Conservation (phyloP, 805 yeast species). For the Candida insectorum region DNA sequence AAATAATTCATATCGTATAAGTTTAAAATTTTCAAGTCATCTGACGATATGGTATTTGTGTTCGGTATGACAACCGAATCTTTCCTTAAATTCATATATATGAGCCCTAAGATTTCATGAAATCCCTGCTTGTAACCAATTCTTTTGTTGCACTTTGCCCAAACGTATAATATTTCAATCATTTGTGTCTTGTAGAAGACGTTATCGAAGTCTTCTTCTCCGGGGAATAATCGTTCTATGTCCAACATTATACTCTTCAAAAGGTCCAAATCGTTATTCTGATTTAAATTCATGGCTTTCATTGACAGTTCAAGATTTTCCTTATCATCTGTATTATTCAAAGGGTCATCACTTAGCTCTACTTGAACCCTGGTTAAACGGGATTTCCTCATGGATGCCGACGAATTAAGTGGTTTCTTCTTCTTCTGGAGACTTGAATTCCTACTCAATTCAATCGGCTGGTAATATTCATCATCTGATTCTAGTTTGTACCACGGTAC, state of each 20-base stretch:
- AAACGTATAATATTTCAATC: constrained; percentile 43
- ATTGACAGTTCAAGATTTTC: neutral
- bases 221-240: constrained; percentile 52
- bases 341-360: constrained; percentile 9
- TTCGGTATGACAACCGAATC: constrained; percentile 32
- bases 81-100: constrained; percentile 36
- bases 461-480: constrained; percentile 26
- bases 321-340: constrained; percentile 14
- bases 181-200: constrained; percentile 24
- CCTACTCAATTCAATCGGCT: constrained; percentile 12
- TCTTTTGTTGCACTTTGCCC: constrained; percentile 47
- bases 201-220: constrained; percentile 30
- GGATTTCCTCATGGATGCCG: constrained; percentile 6
- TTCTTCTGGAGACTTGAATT: constrained; percentile 10
- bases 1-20: constrained; percentile 38
- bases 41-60: constrained; percentile 20
- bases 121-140: constrained; percentile 54
- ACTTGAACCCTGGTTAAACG: constrained; percentile 18
- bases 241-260: constrained; percentile 46
- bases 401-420: constrained; percentile 1
- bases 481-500: constrained; percentile 38
- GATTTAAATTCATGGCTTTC: constrained; percentile 1
- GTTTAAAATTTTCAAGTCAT: constrained; percentile 33
- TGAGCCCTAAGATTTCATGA: constrained; percentile 51
- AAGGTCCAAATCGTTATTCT: constrained; percentile 35